These are phyloP conservation scores for Volvariella volvacea DNA, from an alignment of 1,284 basidiomycete genomes.

Conservation along the genomic window DNA sequence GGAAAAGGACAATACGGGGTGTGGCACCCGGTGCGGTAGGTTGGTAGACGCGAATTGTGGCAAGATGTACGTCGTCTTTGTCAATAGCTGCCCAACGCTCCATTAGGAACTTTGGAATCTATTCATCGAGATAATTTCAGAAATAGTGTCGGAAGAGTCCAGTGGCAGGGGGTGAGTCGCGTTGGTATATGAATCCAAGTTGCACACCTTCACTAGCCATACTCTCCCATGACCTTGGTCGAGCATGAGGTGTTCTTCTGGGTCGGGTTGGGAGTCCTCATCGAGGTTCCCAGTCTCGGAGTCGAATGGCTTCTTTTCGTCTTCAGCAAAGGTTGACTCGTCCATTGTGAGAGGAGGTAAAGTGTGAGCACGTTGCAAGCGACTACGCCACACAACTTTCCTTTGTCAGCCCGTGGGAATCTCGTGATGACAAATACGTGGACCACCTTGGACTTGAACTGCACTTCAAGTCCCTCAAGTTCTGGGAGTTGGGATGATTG, in stretches of 20 bases:
- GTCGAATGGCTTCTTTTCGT: slow-evolving; percentile 69
- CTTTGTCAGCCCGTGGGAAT: no score
- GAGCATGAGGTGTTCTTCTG: slow-evolving; percentile 68
- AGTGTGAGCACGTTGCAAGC: no score
- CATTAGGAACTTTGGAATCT: slow-evolving; percentile 70
- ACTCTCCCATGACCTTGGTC: slow-evolving; percentile 66
- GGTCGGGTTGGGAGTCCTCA: slow-evolving; percentile 62
- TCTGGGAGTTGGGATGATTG: no score
- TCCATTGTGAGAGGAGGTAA: background rate
- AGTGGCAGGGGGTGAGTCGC: no score
- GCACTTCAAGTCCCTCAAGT: no score
- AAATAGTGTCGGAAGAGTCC: background rate
- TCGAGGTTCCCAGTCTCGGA: slow-evolving; percentile 44
- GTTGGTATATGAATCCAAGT: no score
- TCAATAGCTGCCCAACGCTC: slow-evolving; percentile 61
- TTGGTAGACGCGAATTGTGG: slow-evolving; percentile 68
- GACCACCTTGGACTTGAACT: no score
- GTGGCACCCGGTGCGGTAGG: slow-evolving; percentile 32
- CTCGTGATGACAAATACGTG: no score
- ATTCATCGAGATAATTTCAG: slow-evolving; percentile 5
- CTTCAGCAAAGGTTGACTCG: slow-evolving; percentile 27
- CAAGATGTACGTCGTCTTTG: slow-evolving; percentile 60
- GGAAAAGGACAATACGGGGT: slow-evolving; percentile 60
- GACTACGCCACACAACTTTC: no score
- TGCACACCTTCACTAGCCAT: slow-evolving; percentile 69